These are phyloP conservation scores for Apocynum venetum DNA, from an alignment of 257 asterid species.

Conservation along the genomic window DNA sequence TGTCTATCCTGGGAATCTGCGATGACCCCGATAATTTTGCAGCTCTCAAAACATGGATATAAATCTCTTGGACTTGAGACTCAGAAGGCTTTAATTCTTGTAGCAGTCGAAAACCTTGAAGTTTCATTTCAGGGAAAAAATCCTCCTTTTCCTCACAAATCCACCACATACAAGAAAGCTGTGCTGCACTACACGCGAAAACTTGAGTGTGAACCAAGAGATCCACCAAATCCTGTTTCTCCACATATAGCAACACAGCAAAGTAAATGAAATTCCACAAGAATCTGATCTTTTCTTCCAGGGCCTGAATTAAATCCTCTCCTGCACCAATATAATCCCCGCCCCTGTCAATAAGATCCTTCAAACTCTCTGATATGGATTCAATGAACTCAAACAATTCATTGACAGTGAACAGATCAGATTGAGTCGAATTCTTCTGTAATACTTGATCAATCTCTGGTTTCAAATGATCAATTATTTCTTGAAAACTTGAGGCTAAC, in stretches of 20 bases:
- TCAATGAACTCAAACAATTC: not conserved
- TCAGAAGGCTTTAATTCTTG: conserved; percentile 6
- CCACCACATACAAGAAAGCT: not conserved
- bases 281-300: conserved; percentile 6
- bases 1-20: not conserved
- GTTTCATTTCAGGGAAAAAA: not conserved
- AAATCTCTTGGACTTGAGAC: not conserved
- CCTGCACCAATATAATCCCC: not conserved
- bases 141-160: not conserved
- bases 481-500: not conserved
- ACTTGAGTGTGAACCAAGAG: conserved; percentile 3
- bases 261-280: conserved; percentile 7
- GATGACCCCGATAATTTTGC: not conserved
- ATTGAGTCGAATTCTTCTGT: not conserved
- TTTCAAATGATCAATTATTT: not conserved
- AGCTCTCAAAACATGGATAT: conserved; percentile 2
- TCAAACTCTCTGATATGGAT: not conserved
- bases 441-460: not conserved
- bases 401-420: not conserved
- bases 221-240: not conserved
- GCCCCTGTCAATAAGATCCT: not conserved
- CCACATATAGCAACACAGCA: not conserved
- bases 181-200: not conserved
- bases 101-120: not conserved
- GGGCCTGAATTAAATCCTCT: not conserved